Evolutionary conservation across 2,329 filamentous ascomycete species (phyloP), one percentile per base, ranked within the genome.

Genomic region (Aspergillus sp.): DNA sequence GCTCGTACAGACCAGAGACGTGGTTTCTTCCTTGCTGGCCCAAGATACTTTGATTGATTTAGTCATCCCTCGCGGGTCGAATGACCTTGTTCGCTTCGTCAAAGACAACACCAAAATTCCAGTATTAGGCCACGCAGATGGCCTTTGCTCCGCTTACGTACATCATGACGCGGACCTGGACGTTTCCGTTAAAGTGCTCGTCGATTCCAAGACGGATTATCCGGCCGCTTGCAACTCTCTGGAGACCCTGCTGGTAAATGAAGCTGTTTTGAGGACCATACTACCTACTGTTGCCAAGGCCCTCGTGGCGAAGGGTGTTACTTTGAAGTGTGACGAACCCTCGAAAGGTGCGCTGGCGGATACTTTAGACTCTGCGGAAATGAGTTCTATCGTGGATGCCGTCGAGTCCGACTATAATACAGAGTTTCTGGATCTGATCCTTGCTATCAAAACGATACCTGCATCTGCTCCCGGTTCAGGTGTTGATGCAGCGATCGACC

Each of bases 141-240:
- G 95, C 38, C 84, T 98, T 60, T 99, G 95, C 80, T 86, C 88
- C 63, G 87, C 92, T 64, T 99, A 95, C 77, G 83, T 99, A 55
- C 90, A 95, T 70, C 82, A 83, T 10, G 91, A 92, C 60, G 93
- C 91, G 51, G 89, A 96, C 69, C 78, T 82, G 41, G 79, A 84
- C 47, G 89, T 91, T 78, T 91, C 92, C 12, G 84, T 85, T 19
- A 86, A 87, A 63, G 89, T 97, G 57, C 81, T 98, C 51, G 82
- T 97, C 57, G 95, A 99, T 78, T 90, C 94, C 50, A 99, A 99
- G 80, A 92, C 91, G 25, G 91, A 89, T 76, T 99, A 99, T 73
- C 92, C 94, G 1, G 95, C 95, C 39, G 95, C 94, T 13, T 99
- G 95, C 82, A 99, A 99, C 80, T 88, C 90, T 45, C 79, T 93